Evolutionary conservation across 345 rosid species (phyloP), one percentile per base, ranked within the genome.

Genomic region (Erodium maritimum): DNA sequence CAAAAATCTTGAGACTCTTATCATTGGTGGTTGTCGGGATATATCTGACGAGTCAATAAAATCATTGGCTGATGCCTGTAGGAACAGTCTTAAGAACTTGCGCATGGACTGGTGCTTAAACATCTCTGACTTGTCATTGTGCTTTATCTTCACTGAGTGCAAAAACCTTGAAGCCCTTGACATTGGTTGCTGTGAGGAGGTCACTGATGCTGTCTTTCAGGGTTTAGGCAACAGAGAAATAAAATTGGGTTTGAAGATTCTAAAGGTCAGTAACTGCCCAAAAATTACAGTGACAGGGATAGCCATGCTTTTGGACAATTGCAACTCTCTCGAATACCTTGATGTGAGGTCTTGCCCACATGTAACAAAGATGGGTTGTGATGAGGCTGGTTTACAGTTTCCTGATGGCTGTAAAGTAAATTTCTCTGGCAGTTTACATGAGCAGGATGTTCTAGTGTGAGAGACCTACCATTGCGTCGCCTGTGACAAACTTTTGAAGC

Each of bases 101-200:
- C 78, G 91, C 60, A 86, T 93, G 99, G 95, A 88, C 62, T 89
- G 99, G 96, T 93, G 99, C 73, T 71, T 74, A 64, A 87, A 79
- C 69, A 56, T 87, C 62, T 79, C 95, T 0, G 89, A 93, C 73
- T 74, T 81, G 55, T 79, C 99, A 24, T 55, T 93, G 61, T 77
- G 75, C 61, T 79, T 76, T 65, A 73, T 89, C 65, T 75, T 93
- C 61, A 37, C 66, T 21, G 79, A 78, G 65, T 93, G 99, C 79
- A 69, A 68, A 73, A 80, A 72, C 63, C 74, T 93, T 34, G 99
- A 88, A 78, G 91, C 85, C 64, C 89, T 89, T 54, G 96, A 86
- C 67, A 75, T 89, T 12, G 88, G 94, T 12, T 93, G 95, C 85
- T 93, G 96, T 29, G 91, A 79, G 75, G 83, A 77, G 79, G 73